Percentiles rank a stretch among this genome's conserved stretches.
Conservation (phyloP, 129 eudicot genomes). For the Artemisia tridentata region DNA sequence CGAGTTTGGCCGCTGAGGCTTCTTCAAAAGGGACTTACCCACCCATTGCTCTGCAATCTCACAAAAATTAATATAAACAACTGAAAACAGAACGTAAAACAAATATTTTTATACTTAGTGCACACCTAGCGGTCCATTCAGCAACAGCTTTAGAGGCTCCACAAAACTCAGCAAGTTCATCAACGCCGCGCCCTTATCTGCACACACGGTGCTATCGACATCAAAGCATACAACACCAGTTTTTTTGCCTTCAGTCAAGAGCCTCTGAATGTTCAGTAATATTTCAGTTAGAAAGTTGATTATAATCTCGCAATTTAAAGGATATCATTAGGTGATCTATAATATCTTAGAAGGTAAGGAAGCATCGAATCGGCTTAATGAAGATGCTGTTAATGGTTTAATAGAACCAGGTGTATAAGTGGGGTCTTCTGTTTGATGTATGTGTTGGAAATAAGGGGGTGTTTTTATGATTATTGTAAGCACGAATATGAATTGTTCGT, state of each 20-base stretch:
- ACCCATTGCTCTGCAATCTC: constrained; percentile 70
- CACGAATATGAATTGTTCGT: constrained; percentile 41
- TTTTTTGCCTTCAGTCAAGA: constrained; percentile 77
- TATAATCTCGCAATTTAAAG: not conserved
- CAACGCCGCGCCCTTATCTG: constrained; percentile 98
- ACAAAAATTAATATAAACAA: constrained; percentile 6
- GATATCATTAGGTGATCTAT: not conserved
- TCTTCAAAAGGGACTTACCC: constrained; percentile 94
- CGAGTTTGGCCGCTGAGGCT: constrained; percentile 79
- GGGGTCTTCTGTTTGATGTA: constrained; percentile 22
- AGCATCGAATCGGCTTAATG: constrained; percentile 46
- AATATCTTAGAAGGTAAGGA: constrained; percentile 75
- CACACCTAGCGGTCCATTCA: constrained; percentile 88
- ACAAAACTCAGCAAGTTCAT: constrained; percentile 97
- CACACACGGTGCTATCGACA: constrained; percentile 96
- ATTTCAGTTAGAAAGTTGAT: not conserved
- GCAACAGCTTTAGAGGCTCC: constrained; percentile 98
- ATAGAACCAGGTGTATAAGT: constrained; percentile 47
- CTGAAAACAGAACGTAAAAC: not conserved
- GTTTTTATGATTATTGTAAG: constrained; percentile 22
- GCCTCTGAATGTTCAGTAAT: constrained; percentile 45
- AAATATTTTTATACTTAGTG: not conserved
- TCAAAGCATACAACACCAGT: constrained; percentile 89
- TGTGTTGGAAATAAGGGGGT: constrained; percentile 21
- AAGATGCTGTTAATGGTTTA: constrained; percentile 48